phyloP scores from a whole-genome alignment of 2,329 filamentous ascomycete species.

The Rugonectria rugulosa region DNA sequence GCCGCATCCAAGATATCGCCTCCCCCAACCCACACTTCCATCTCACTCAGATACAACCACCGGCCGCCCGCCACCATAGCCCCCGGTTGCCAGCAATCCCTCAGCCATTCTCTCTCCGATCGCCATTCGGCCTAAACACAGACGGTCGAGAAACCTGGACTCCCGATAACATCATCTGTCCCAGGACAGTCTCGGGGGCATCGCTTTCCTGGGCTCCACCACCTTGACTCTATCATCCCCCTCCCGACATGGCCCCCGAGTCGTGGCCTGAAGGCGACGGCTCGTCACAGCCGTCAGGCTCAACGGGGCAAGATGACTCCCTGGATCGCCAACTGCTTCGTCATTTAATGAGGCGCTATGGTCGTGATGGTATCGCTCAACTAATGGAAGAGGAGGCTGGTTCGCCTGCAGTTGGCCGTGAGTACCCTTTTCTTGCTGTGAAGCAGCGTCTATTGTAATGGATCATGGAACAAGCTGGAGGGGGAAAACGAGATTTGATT shows the following conservation, averaged over 20 bases:
- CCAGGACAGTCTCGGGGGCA: slow-evolving; percentile 34
- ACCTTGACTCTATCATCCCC: slow-evolving; percentile 25
- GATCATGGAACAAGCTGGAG: neutral
- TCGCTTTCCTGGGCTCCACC: slow-evolving; percentile 33
- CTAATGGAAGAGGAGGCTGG: slow-evolving; percentile 44
- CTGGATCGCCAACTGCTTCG: slow-evolving; percentile 47
- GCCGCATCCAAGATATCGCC: slow-evolving; percentile 8
- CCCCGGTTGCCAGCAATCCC: slow-evolving; percentile 1
- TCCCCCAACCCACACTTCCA: neutral
- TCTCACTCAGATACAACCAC: slow-evolving; percentile 5
- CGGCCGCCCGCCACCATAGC: slow-evolving; percentile 3
- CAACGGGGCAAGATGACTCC: slow-evolving; percentile 38
- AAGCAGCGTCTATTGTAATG: neutral
- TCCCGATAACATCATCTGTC: slow-evolving; percentile 19
- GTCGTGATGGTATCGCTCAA: slow-evolving; percentile 42
- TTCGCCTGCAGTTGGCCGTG: slow-evolving; percentile 38
- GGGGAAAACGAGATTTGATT: neutral
- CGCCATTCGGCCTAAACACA: slow-evolving; percentile 11
- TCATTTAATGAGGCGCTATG: slow-evolving; percentile 45
- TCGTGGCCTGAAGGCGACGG: slow-evolving; percentile 43
- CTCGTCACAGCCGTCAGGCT: slow-evolving; percentile 38
- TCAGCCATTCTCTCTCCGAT: neutral
- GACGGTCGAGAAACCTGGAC: slow-evolving; percentile 10
- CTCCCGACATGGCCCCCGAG: slow-evolving; percentile 40
- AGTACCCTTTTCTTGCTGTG: slow-evolving; percentile 29